Percentiles rank a stretch among this genome's conserved stretches.
These are phyloP conservation scores for Pseudogymnoascus sp. DNA, from an alignment of 2,329 filamentous ascomycete species.

Conservation along the genomic window DNA sequence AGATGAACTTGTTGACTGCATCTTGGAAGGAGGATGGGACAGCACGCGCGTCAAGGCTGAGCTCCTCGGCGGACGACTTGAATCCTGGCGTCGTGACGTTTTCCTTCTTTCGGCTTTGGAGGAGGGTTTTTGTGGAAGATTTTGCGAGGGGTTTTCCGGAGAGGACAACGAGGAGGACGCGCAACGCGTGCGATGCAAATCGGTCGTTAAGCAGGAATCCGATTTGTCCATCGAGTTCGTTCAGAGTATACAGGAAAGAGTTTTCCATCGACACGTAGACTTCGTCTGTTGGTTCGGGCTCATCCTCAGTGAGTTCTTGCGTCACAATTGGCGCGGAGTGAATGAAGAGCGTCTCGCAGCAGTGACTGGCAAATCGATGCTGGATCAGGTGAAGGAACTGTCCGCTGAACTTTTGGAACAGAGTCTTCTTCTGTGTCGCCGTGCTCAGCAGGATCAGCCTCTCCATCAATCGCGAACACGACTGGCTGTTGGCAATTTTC, in stretches of 20 bases:
- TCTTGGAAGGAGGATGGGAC: constrained; percentile 73
- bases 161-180: constrained; percentile 77
- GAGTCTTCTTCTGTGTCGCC: constrained; percentile 69
- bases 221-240: constrained; percentile 81
- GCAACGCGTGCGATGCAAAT: constrained; percentile 85
- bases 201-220: constrained; percentile 75
- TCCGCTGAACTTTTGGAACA: constrained; percentile 78
- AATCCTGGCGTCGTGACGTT: constrained; percentile 57
- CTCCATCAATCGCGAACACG: constrained; percentile 89
- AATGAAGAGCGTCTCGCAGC: constrained; percentile 87
- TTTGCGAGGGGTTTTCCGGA: constrained; percentile 74
- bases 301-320: constrained; percentile 53
- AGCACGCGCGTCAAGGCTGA: constrained; percentile 38
- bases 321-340: constrained; percentile 73
- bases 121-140: constrained; percentile 58
- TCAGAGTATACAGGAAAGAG: constrained; percentile 72
- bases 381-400: constrained; percentile 87
- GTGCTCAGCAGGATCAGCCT: constrained; percentile 76
- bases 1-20: constrained; percentile 75
- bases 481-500: constrained; percentile 93
- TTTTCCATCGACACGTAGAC: constrained; percentile 65
- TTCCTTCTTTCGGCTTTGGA: constrained; percentile 92
- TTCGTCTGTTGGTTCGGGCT: constrained; percentile 34
- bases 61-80: constrained; percentile 42
- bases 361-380: constrained; percentile 95